These are phyloP conservation scores for Xanthoconium separans DNA, from an alignment of 1,284 basidiomycete genomes.

Conservation along the genomic window DNA sequence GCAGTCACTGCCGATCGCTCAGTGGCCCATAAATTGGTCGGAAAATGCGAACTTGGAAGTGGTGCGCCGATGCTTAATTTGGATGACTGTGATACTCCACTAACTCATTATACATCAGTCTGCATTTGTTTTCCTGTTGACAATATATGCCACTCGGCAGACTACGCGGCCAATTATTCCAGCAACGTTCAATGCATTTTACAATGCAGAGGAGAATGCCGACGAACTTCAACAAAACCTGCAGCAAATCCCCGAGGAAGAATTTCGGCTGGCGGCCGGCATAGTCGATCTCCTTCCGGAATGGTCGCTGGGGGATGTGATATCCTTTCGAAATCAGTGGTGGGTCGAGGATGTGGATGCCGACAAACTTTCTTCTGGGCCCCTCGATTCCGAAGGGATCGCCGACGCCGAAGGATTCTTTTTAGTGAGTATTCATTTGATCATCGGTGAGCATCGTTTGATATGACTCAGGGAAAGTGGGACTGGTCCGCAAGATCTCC, in stretches of 20 bases:
- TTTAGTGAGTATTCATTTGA: background rate
- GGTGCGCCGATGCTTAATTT: background rate
- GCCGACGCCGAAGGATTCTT: background rate
- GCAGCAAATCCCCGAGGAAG: background rate
- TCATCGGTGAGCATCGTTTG: background rate
- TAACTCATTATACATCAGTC: background rate
- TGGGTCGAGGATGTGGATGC: background rate
- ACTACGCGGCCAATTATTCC: background rate
- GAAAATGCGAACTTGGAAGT: background rate
- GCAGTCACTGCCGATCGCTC: background rate
- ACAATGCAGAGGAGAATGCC: background rate
- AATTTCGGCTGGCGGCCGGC: background rate
- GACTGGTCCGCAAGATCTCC: background rate
- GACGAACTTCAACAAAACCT: background rate
- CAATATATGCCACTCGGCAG: background rate
- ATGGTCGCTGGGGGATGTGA: background rate
- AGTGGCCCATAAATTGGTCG: background rate
- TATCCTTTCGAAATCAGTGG: background rate
- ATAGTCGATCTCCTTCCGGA: background rate
- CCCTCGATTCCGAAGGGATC: background rate
- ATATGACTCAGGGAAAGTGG: background rate
- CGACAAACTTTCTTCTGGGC: fast-evolving
- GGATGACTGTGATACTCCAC: no score
- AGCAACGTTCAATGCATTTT: background rate
- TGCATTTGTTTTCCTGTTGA: background rate